phyloP scores from a whole-genome alignment of 768 basidiomycete species.

The Arthromyces matolae region DNA sequence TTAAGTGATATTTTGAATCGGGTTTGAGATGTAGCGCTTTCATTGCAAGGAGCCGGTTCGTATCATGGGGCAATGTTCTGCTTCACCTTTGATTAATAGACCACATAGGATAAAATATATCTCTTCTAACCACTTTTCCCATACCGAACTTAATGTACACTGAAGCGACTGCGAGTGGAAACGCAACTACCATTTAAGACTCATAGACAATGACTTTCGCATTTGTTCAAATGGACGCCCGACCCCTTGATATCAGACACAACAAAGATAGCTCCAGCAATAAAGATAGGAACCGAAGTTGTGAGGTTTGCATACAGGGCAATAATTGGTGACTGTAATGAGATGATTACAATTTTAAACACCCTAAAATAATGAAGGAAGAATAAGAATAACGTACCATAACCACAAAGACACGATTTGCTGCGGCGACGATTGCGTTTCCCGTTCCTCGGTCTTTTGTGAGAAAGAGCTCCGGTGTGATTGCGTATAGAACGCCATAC shows the following conservation, averaged over 20 bases:
- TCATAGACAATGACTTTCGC: background rate
- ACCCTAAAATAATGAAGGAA: background rate
- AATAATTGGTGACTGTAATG: constrained; percentile 60
- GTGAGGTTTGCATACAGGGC: constrained; percentile 63
- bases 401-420: constrained; percentile 63
- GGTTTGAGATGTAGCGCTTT: too few species aligned
- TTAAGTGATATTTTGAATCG: too few species aligned
- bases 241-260: constrained; percentile 59
- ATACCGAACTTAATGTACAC: too few species aligned
- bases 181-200: too few species aligned
- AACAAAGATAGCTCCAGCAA: constrained; percentile 62
- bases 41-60: too few species aligned
- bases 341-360: background rate
- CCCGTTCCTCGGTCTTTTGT: constrained; percentile 74
- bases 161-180: too few species aligned
- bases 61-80: too few species aligned
- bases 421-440: constrained; percentile 58
- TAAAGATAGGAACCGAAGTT: constrained; percentile 69
- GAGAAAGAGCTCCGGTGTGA: constrained; percentile 68
- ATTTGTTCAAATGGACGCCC: constrained; percentile 49
- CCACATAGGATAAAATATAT: too few species aligned
- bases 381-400: constrained; percentile 41
- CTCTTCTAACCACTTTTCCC: too few species aligned
- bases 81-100: too few species aligned
- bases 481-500: constrained; percentile 72